Conservation (phyloP, 75 land plant species). For the Cupressus sempervirens region DNA sequence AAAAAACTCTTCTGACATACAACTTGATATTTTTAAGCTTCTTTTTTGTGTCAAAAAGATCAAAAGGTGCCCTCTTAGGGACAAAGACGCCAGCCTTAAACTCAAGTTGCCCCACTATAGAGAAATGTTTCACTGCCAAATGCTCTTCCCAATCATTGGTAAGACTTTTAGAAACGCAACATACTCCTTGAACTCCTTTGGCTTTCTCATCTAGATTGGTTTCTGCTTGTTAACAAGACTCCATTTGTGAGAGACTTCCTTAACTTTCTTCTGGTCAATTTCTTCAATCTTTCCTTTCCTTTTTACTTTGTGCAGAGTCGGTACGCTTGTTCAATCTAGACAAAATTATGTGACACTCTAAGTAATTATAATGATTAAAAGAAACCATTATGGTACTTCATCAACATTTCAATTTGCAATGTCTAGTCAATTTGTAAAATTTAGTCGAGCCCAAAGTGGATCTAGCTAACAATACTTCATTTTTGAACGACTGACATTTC, state of each 20-base stretch:
- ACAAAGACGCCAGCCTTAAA: constrained; percentile 74
- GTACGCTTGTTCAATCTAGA: too few relatives aligned
- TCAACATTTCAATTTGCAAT: too few relatives aligned
- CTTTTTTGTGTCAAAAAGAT: constrained; percentile 63
- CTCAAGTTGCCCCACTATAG: constrained; percentile 80
- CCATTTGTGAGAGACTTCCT: constrained; percentile 83
- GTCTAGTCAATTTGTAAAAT: too few relatives aligned
- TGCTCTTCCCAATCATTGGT: constrained; percentile 78
- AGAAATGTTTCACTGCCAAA: constrained; percentile 78
- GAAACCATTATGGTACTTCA: too few relatives aligned
- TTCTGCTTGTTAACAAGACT: constrained; percentile 70
- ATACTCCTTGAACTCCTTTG: constrained; percentile 76
- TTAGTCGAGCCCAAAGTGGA: too few relatives aligned
- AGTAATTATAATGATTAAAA: too few relatives aligned
- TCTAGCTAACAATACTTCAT: too few relatives aligned
- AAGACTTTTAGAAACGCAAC: constrained; percentile 63
- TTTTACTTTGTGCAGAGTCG: too few relatives aligned
- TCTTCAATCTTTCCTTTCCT: constrained; percentile 42
- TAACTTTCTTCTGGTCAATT: constrained; percentile 50
- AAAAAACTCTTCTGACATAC: constrained; percentile 73
- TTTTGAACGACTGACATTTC: too few relatives aligned
- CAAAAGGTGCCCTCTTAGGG: constrained; percentile 76
- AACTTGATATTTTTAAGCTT: constrained; percentile 86
- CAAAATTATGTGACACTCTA: too few relatives aligned
- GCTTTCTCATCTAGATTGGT: constrained; percentile 85